Evolutionary conservation across 2,329 filamentous ascomycete species (phyloP), one percentile per base, ranked within the genome.

Genomic region (Colletotrichum agaves): DNA sequence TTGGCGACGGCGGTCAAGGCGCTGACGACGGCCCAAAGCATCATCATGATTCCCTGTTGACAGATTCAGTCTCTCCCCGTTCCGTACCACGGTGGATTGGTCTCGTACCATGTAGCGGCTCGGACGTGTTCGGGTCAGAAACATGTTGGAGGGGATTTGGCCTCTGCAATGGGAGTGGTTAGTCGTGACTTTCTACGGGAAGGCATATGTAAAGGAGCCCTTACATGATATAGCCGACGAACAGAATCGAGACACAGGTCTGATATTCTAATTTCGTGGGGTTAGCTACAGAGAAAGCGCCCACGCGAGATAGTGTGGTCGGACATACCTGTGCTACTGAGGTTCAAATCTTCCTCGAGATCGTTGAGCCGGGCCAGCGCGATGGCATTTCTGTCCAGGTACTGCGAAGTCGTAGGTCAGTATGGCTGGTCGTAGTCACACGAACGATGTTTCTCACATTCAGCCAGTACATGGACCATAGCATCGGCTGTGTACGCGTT

Each of bases 171-270:
- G 2, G 27, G 8, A 27, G 5, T n/a, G 7, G 13, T 68, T 13
- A 68, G 53, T 15, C 8, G 3, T 10, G 4, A 3, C 11, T 15
- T 0, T 10, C 3, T 2, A 10, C 1, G 4, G 0, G 1, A 4
- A 8, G 3, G 5, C 27, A 13, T 4, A 0, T 2, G 15, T 7
- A 3, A 1, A 3, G 41, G 41, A 27, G 8, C 27, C 27, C 61
- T 43, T 49, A 65, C 65, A 74, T 39, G 4, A 74, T 71, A 37
- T 74, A 74, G 13, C 72, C 76, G 15, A 77, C 75, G 27, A 78
- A 79, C 0, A 79, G 73, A 37, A 79, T 76, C 0, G 77, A 78
- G 17, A 78, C 75, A 41, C 75, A 78, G 0, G 76, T 77, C 59
- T 79, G 75, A 44, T 78, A 78, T 62, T 78, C 74, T 2, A 63